phyloP scores from a whole-genome alignment of 345 rosid species.

The Mallotus nudiflorus region DNA sequence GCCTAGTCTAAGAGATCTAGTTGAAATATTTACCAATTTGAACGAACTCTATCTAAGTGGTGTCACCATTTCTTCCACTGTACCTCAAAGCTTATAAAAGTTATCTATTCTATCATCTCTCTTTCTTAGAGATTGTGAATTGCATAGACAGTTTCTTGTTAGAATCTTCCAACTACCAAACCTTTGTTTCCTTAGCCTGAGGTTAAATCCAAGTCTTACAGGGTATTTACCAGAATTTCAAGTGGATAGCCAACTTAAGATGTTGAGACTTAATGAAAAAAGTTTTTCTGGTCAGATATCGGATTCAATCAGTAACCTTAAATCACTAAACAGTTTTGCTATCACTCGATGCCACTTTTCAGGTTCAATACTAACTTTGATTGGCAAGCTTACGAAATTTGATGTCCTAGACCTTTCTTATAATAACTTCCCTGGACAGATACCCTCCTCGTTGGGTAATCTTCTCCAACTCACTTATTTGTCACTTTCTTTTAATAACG shows the following conservation, averaged over 20 bases:
- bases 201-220: neutral
- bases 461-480: neutral
- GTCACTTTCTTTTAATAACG: constrained; percentile 6
- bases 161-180: too few species aligned
- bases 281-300: constrained; percentile 17
- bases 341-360: neutral
- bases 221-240: constrained; percentile 18
- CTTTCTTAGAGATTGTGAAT: too few species aligned
- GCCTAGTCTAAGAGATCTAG: neutral
- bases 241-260: neutral
- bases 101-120: too few species aligned
- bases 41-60: too few species aligned
- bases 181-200: too few species aligned
- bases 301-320: too few species aligned
- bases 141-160: too few species aligned
- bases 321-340: neutral
- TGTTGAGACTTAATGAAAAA: neutral
- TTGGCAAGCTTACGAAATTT: constrained; percentile 10
- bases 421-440: constrained; percentile 14
- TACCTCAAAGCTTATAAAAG: too few species aligned
- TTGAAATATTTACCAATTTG: neutral
- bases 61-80: too few species aligned
- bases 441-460: constrained; percentile 13
- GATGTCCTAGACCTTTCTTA: neutral
- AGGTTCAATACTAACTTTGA: constrained; percentile 16